Evolutionary conservation across 2,329 filamentous ascomycete species (phyloP), one percentile per base, ranked within the genome.

Genomic region (Beauveria australis): DNA sequence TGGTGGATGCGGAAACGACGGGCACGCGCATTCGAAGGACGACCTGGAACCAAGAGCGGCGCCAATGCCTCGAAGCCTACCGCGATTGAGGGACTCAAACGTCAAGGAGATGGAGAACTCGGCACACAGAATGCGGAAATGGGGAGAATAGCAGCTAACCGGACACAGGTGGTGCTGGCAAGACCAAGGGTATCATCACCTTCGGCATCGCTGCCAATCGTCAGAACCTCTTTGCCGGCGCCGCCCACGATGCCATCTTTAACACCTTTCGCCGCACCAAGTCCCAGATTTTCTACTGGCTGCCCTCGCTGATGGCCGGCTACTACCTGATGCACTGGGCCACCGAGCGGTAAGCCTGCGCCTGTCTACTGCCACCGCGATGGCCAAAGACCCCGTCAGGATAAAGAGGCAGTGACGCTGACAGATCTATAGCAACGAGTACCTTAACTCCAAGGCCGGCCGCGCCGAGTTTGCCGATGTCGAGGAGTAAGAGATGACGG

Each of bases 311-410:
- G 68, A 70, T 94, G 65, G 75, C 81, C 67, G 92, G 84, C 67
- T 99, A 97, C 80, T 85, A 87, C 73, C 73, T 85, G 67, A 89
- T 97, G 88, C 78, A 89, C 73, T 99, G 94, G 94, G 93, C 94
- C 67, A 88, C 85, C 71, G 87, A 96, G 79, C 86, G 87, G 94
- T 97, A 84, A 78, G 41, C 54, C 30, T 28, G 12, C 19, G 40
- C 28, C 5, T 3, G 12, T 33, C 1, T 14, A 14, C 12, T 33
- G 12, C 30, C 12, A 14, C 12, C 12, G 30, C 30, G 30, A 33
- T 12, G 26, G 16, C n/a, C 3, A 18, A n/a, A 7, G 5, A 14
- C 19, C 24, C n/a, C 14, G 22, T n/a, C 12, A 26, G 19, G 57
- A 5, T 48, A 3, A 41, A 8, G 9, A 3, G 14, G 41, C 9